phyloP scores from a whole-genome alignment of 2,329 filamentous ascomycete genomes.

The Talaromyces sp. region DNA sequence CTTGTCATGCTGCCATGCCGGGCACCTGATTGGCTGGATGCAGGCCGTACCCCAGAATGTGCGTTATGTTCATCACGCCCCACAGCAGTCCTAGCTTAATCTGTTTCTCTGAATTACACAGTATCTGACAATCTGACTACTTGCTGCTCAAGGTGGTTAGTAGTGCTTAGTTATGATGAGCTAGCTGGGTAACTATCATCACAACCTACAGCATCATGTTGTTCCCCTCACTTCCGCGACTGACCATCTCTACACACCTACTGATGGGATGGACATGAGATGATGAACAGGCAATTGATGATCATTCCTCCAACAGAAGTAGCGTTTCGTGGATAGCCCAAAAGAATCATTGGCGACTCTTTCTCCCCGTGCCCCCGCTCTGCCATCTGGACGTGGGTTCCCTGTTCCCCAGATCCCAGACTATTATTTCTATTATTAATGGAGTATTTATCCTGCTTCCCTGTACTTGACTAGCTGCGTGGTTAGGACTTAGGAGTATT shows the following conservation, averaged over 20 bases:
- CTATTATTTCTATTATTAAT: no score
- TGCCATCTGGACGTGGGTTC: not conserved
- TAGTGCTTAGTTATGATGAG: no score
- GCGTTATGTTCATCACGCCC: not conserved
- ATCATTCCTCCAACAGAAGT: not conserved
- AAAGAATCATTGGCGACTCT: not conserved
- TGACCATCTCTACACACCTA: not conserved
- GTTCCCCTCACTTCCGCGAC: slow-evolving; percentile 10
- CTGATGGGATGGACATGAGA: not conserved
- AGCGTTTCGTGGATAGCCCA: not conserved
- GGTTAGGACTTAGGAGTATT: no score
- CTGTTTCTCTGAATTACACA: not conserved
- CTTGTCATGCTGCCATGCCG: not conserved
- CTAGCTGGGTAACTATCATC: no score
- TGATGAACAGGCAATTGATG: not conserved
- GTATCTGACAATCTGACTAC: no score
- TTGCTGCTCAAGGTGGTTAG: no score
- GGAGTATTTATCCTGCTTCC: not conserved
- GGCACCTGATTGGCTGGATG: not conserved
- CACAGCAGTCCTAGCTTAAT: not conserved
- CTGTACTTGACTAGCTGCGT: not conserved
- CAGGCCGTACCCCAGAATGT: not conserved
- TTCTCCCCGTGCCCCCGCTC: not conserved
- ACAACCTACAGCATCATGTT: no score
- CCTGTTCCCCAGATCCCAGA: not conserved